Evolutionary conservation across 2,329 filamentous ascomycete species (phyloP).

Genomic region (Pseudogymnoascus pannorum): DNA sequence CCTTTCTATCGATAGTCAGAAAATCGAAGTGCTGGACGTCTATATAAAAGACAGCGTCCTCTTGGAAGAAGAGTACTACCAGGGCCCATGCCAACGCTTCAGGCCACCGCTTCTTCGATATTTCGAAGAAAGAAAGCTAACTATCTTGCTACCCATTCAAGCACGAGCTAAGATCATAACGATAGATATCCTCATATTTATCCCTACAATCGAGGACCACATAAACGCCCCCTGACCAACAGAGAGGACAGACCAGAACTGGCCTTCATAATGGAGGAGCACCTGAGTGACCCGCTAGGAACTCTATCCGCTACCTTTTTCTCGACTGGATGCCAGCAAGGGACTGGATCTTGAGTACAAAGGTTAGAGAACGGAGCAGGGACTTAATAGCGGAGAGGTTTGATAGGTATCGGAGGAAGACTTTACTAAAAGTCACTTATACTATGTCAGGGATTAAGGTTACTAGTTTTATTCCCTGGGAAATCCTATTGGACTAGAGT

Average conservation of each 20-base stretch:
- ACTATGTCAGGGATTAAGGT: neutral
- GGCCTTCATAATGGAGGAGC: neutral
- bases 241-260: neutral
- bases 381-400: neutral
- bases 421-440: neutral
- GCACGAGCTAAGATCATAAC: neutral
- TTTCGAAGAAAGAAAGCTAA: neutral
- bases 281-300: neutral
- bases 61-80: neutral
- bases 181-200: neutral
- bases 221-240: neutral
- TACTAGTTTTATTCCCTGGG: neutral
- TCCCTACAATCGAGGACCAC: neutral
- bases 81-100: neutral
- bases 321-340: neutral
- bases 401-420: neutral
- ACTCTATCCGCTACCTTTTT: neutral
- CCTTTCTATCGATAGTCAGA: neutral
- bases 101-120: neutral
- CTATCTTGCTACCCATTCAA: neutral
- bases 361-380: neutral
- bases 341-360: neutral
- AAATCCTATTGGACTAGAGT: neutral
- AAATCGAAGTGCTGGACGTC: neutral
- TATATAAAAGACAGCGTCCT: neutral